phyloP scores from a whole-genome alignment of 225 moss, liverwort and hornwort genomes.

The Marchantia paleacea region DNA sequence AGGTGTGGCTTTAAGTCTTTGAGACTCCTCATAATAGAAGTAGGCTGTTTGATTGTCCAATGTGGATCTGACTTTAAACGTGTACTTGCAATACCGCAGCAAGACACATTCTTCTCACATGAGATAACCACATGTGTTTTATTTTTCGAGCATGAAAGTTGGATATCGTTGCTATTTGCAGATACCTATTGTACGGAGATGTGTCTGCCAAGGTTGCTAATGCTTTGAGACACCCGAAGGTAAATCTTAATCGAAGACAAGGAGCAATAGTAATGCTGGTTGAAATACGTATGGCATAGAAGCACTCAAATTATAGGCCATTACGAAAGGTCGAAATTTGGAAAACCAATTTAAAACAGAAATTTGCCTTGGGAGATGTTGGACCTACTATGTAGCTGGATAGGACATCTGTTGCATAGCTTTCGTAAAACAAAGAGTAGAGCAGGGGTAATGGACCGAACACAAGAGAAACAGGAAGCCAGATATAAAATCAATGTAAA shows the following conservation, averaged over 20 bases:
- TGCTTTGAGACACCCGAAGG: conserved; percentile 78
- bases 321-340: no score
- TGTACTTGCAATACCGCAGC: neutral
- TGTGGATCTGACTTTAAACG: neutral
- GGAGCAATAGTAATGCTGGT: neutral
- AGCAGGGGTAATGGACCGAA: no score
- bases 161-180: conserved; percentile 28
- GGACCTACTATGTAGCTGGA: no score
- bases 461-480: no score
- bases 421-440: no score
- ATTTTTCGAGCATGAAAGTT: neutral
- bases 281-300: no score
- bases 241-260: conserved; percentile 9
- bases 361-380: no score
- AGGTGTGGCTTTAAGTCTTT: conserved; percentile 47
- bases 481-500: no score
- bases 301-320: no score
- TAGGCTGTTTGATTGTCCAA: neutral
- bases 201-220: conserved; percentile 76
- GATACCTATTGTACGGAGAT: conserved; percentile 88
- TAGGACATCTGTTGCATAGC: no score
- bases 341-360: no score
- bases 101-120: neutral
- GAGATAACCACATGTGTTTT: neutral
- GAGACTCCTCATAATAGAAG: no score